Conservation (phyloP, 441 rosid species). For the Gossypium aridum region DNA sequence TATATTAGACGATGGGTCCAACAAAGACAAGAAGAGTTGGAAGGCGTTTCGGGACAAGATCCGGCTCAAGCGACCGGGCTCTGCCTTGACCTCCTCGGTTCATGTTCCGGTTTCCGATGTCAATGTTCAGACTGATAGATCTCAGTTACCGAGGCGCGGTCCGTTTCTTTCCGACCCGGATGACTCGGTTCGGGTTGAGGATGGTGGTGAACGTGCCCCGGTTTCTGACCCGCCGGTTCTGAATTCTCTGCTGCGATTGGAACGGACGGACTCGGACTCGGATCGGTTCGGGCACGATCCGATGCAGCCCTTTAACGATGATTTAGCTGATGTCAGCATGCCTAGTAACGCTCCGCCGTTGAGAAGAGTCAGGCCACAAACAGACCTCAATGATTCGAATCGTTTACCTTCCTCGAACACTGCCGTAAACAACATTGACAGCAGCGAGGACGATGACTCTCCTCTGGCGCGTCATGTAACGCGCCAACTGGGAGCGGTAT, state of each 20-base stretch:
- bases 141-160: conserved; percentile 20
- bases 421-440: conserved; percentile 21
- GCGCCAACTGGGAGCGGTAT: conserved; percentile 30
- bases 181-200: conserved; percentile 12
- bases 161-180: conserved; percentile 21
- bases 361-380: conserved; percentile 40
- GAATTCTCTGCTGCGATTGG: conserved; percentile 34
- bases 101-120: conserved; percentile 54
- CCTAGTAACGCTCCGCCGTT: conserved; percentile 29
- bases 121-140: conserved; percentile 21
- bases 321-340: conserved; percentile 15
- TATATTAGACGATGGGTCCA: conserved; percentile 42
- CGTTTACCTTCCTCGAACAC: conserved; percentile 9
- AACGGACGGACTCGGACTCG: conserved; percentile 47
- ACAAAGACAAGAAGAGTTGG: conserved; percentile 63
- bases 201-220: conserved; percentile 12
- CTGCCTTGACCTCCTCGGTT: conserved; percentile 67
- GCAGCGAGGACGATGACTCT: conserved; percentile 12
- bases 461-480: conserved; percentile 23
- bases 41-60: conserved; percentile 64
- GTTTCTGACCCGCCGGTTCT: conserved; percentile 22
- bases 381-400: conserved; percentile 40
- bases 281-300: conserved; percentile 27
- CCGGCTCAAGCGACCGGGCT: conserved; percentile 62
- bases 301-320: conserved; percentile 23